Evolutionary conservation across 2,329 filamentous ascomycete genomes (phyloP).

Genomic region (Penicillium sclerotigenum): DNA sequence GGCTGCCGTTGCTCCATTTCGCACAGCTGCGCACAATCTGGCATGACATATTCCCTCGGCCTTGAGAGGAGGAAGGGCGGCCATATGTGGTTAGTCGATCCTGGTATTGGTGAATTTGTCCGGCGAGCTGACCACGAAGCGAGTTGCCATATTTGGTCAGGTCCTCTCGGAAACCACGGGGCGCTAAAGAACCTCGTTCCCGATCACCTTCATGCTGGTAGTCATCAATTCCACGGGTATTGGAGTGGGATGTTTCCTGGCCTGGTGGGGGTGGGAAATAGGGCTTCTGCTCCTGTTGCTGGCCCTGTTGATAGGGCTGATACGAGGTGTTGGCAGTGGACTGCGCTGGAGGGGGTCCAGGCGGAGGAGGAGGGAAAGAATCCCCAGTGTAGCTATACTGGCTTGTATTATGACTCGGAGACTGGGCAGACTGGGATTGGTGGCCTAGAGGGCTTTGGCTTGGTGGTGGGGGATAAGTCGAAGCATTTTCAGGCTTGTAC

Average conservation of each 20-base stretch:
- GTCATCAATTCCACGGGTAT: slow-evolving; percentile 34
- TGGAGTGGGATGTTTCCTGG: slow-evolving; percentile 32
- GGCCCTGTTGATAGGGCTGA: slow-evolving; percentile 3
- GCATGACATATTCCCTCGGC: slow-evolving; percentile 37
- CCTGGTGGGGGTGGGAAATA: slow-evolving; percentile 45
- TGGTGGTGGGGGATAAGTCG: slow-evolving; percentile 6
- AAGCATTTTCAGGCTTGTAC: slow-evolving; percentile 1
- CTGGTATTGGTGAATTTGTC: slow-evolving; percentile 46
- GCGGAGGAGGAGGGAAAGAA: slow-evolving; percentile 41
- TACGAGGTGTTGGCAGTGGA: slow-evolving; percentile 12
- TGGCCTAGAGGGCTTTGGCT: slow-evolving; percentile 1
- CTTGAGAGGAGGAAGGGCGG: slow-evolving; percentile 22
- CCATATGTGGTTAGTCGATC: slow-evolving; percentile 32
- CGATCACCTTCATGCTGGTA: slow-evolving; percentile 36
- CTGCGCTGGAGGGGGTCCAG: slow-evolving; percentile 32
- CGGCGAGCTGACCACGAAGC: slow-evolving; percentile 41
- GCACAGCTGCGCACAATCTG: slow-evolving; percentile 69
- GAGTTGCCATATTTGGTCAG: slow-evolving; percentile 38
- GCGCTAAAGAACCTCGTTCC: slow-evolving; percentile 33
- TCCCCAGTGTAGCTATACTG: slow-evolving; percentile 32
- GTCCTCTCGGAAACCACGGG: slow-evolving; percentile 39
- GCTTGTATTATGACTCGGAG: slow-evolving; percentile 8
- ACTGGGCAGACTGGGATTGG: slow-evolving; percentile 5
- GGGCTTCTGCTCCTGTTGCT: slow-evolving; percentile 28
- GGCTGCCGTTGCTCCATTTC: slow-evolving; percentile 95